Evolutionary conservation across 2,329 filamentous ascomycete species (phyloP).

Genomic region (Ascochyta clinopodiicola): DNA sequence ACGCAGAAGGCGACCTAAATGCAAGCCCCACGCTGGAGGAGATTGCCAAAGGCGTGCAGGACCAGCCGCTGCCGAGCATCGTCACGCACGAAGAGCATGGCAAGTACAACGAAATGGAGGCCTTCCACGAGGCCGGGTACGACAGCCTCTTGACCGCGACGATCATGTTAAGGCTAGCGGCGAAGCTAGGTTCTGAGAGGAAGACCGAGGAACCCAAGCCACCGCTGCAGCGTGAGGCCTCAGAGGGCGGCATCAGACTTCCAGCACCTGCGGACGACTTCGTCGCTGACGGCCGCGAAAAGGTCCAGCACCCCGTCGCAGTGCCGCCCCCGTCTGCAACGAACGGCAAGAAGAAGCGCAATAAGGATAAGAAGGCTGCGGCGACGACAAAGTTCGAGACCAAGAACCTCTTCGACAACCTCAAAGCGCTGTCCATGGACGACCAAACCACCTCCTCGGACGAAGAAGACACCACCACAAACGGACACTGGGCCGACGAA

Average conservation of each 20-base stretch:
- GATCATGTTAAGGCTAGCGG: conserved; percentile 63
- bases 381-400: conserved; percentile 28
- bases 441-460: conserved; percentile 9
- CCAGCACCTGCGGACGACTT: conserved; percentile 7
- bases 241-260: conserved; percentile 12
- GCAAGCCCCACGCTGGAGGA: conserved; percentile 57
- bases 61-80: conserved; percentile 53
- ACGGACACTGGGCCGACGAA: conserved; percentile 31
- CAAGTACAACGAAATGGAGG: conserved; percentile 50
- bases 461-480: conserved; percentile 3
- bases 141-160: conserved; percentile 68
- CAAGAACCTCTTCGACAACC: conserved; percentile 36
- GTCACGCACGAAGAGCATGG: conserved; percentile 37
- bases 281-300: conserved; percentile 25
- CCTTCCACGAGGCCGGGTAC: conserved; percentile 67
- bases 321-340: conserved; percentile 19
- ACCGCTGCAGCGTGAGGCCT: neutral
- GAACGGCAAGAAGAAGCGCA: conserved; percentile 17
- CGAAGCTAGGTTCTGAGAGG: conserved; percentile 55
- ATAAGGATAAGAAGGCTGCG: conserved; percentile 18
- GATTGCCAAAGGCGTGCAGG: conserved; percentile 53
- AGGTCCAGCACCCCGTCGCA: conserved; percentile 21
- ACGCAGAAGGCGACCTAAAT: conserved; percentile 61
- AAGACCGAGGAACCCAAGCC: neutral
- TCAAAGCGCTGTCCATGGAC: conserved; percentile 17